phyloP scores from a whole-genome alignment of 768 basidiomycete genomes.

The Heimioporus sp. region DNA sequence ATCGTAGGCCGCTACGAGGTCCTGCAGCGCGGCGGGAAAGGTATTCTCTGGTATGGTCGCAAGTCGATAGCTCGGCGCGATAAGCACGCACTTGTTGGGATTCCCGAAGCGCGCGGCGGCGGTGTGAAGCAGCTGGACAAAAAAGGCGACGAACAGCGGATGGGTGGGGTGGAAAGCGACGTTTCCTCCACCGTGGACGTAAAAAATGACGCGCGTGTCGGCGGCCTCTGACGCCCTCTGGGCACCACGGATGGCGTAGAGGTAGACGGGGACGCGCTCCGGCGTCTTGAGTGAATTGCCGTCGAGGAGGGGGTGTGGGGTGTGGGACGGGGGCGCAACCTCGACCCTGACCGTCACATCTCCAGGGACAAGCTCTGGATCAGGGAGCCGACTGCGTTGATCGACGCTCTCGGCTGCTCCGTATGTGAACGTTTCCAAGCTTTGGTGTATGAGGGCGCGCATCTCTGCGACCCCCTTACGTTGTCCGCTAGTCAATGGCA shows the following conservation, averaged over 20 bases:
- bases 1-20: slow-evolving; percentile 20
- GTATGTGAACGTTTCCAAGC: background rate
- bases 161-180: slow-evolving; percentile 13
- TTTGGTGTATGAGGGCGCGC: background rate
- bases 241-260: slow-evolving; percentile 5
- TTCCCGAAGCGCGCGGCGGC: background rate
- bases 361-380: background rate
- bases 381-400: slow-evolving; percentile 3
- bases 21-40: slow-evolving; percentile 6
- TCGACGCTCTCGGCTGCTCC: slow-evolving; percentile 11
- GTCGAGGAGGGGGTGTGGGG: slow-evolving; percentile 1
- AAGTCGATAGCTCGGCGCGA: slow-evolving; percentile 6
- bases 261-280: slow-evolving; percentile 20
- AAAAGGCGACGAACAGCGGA: background rate
- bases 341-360: slow-evolving; percentile 11
- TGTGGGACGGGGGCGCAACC: slow-evolving; percentile 12
- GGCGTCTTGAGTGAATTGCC: slow-evolving; percentile 5
- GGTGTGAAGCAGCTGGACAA: background rate
- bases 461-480: background rate
- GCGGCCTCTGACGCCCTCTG: background rate
- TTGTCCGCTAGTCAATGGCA: slow-evolving; percentile 13
- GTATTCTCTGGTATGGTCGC: slow-evolving; percentile 8
- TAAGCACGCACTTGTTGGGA: background rate
- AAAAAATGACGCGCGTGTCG: slow-evolving; percentile 17
- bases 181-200: slow-evolving; percentile 22